Evolutionary conservation across 768 basidiomycete species (phyloP), one percentile per base, ranked within the genome.

Genomic region (Candolleomyces efflorescens): DNA sequence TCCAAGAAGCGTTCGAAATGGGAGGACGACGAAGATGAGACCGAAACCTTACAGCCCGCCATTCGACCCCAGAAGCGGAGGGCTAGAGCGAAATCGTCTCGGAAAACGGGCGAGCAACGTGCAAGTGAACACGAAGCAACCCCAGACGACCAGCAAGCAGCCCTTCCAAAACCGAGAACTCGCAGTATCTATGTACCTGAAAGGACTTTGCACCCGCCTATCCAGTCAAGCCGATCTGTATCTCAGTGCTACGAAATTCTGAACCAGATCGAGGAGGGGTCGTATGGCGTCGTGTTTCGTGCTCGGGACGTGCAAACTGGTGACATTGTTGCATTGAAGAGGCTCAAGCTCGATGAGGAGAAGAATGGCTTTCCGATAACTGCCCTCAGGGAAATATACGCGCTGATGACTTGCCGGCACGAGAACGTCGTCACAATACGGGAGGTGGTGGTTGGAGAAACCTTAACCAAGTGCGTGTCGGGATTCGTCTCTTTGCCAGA

Each of bases 331-430:
- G 97, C 97, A 13, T 71, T 99, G 65, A 99, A 99, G 76, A 98
- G 95, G 71, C 80, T 99, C 56, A 99, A 99, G 74, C 84, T 99
- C 56, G 96, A 98, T 61, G 94, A 98, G 71, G 97, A 98, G 76
- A 98, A 97, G 72, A 89, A 97, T 62, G 97, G 97, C 0, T 99
- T 98, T 69, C 97, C 97, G 1, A 98, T 98, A 61, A 99, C 97
- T 1, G 93, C 93, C 15, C 73, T 99, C 64, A 82, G 97, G 59
- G 97, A 99, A 74, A 82, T 98, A 50, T 92, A 95, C 70, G 89
- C 97, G n/a, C 82, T 99, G 58, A 98, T 98, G 94, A 78, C 84
- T 2, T 96, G 94, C 69, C 80, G 82, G 59, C 95, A 98, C 68
- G 94, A 97, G 65, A 95, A 99, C 69, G 96, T 99, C 13, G 97